Evolutionary conservation across 2,329 filamentous ascomycete species (phyloP).

Genomic region (Paecilomyces sp.): DNA sequence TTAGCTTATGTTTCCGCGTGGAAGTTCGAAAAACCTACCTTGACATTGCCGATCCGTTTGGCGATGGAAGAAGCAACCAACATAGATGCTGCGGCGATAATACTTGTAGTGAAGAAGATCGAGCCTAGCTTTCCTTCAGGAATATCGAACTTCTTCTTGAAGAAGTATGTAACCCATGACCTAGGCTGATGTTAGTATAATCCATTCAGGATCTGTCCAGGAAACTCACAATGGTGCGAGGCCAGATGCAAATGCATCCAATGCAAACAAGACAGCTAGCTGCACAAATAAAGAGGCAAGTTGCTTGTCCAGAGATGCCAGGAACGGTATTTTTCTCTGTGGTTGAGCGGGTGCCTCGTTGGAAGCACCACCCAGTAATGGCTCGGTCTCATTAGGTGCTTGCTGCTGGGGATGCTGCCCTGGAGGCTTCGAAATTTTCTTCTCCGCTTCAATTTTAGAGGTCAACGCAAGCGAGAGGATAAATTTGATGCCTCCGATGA

Average conservation of each 20-base stretch:
- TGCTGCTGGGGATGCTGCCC: conserved; percentile 10
- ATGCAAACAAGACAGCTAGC: conserved; percentile 59
- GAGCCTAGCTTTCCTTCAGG: conserved; percentile 47
- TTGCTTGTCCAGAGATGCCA: conserved; percentile 52
- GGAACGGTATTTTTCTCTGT: conserved; percentile 29
- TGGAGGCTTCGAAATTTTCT: conserved; percentile 10
- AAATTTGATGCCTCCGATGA: conserved; percentile 52
- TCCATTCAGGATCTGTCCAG: background rate
- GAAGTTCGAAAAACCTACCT: conserved; percentile 19
- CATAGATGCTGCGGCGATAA: conserved; percentile 36
- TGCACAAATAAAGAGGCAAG: conserved; percentile 30
- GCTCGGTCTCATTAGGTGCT: conserved; percentile 26
- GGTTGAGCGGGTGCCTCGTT: conserved; percentile 6
- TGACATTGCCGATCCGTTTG: conserved; percentile 52
- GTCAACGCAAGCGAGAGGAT: conserved; percentile 45
- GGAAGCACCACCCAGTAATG: conserved; percentile 17
- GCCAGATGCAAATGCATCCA: conserved; percentile 65
- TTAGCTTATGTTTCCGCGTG: background rate
- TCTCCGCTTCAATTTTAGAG: conserved; percentile 37
- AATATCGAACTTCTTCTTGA: conserved; percentile 48
- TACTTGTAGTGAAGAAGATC: conserved; percentile 44
- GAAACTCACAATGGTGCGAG: conserved; percentile 55
- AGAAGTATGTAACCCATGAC: conserved; percentile 50
- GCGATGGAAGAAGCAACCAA: conserved; percentile 56
- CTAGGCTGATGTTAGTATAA: conserved; percentile 9